Evolutionary conservation across 805 yeast genomes (phyloP).

Genomic region (Hanseniaspora meyeri): DNA sequence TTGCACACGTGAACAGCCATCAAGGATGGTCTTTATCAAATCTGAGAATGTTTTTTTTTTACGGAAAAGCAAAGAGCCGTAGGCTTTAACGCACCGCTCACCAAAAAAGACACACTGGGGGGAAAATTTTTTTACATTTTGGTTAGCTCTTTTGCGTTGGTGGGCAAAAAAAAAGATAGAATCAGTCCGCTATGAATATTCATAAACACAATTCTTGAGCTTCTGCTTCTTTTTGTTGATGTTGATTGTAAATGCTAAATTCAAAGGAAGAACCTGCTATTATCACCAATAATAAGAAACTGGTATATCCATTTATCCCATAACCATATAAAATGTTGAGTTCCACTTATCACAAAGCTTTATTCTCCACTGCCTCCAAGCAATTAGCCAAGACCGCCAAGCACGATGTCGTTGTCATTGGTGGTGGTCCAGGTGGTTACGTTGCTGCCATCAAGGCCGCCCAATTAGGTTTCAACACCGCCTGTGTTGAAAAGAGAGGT

Average conservation of each 20-base stretch:
- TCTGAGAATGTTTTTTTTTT: not conserved
- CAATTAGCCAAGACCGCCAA: constrained; percentile 30
- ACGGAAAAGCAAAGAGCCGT: constrained; percentile 5
- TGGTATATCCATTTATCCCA: not conserved
- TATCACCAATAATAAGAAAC: not conserved
- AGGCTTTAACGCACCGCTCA: not conserved
- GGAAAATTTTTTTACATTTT: not conserved
- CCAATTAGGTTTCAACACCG: constrained; percentile 85
- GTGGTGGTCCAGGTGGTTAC: constrained; percentile 99
- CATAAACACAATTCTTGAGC: not conserved
- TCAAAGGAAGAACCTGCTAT: not conserved
- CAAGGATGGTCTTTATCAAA: too few species aligned
- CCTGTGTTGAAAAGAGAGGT: constrained; percentile 96
- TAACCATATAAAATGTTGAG: constrained; percentile 10
- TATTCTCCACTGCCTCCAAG: constrained; percentile 14
- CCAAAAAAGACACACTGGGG: not conserved
- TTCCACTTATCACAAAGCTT: constrained; percentile 12
- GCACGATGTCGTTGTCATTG: constrained; percentile 88
- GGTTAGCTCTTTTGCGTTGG: too few species aligned
- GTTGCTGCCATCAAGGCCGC: constrained; percentile 99
- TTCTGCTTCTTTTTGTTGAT: too few species aligned
- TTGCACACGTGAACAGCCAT: not conserved
- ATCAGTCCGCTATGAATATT: not conserved
- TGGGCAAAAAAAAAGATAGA: not conserved
- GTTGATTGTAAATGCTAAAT: too few species aligned